Percentiles rank a stretch among this genome's conserved stretches.
Evolutionary conservation across 1,139 yeast genomes (phyloP).

Genomic region (Lodderomyces margitis): DNA sequence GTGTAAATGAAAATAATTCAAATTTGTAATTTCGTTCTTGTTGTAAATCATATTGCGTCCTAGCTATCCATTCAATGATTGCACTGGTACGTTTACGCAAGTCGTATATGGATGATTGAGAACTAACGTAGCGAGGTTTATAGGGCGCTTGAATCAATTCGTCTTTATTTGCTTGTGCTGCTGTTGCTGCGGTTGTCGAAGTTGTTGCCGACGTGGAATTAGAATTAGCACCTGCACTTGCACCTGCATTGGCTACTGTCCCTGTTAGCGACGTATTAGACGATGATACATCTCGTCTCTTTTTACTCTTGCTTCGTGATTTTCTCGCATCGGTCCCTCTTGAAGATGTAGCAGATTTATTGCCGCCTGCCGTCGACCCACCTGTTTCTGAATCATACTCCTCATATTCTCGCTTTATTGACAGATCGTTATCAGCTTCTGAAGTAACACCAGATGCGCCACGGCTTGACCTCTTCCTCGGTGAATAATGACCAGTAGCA

Average conservation of each 20-base stretch:
- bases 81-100: conserved; percentile 87
- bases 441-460: conserved; percentile 4
- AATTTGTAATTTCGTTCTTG: conserved; percentile 62
- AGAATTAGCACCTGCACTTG: conserved; percentile 2
- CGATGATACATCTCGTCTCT: not conserved
- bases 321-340: conserved; percentile 10
- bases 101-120: conserved; percentile 70
- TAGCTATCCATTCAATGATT: conserved; percentile 82
- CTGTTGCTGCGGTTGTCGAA: conserved; percentile 3
- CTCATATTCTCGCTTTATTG: not conserved
- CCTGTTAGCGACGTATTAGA: not conserved
- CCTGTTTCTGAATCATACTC: conserved; percentile 7
- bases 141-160: conserved; percentile 62
- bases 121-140: conserved; percentile 79
- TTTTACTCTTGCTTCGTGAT: conserved; percentile 11
- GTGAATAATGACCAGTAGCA: conserved; percentile 4
- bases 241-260: too few relatives aligned
- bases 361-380: conserved; percentile 14
- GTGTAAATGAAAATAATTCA: conserved; percentile 34
- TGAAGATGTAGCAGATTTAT: conserved; percentile 7
- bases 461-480: conserved; percentile 5
- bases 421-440: not conserved
- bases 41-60: conserved; percentile 78
- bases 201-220: conserved; percentile 4
- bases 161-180: conserved; percentile 25